Conservation (phyloP, 176 grass and related monocot species). For the Oryza meyeriana region DNA sequence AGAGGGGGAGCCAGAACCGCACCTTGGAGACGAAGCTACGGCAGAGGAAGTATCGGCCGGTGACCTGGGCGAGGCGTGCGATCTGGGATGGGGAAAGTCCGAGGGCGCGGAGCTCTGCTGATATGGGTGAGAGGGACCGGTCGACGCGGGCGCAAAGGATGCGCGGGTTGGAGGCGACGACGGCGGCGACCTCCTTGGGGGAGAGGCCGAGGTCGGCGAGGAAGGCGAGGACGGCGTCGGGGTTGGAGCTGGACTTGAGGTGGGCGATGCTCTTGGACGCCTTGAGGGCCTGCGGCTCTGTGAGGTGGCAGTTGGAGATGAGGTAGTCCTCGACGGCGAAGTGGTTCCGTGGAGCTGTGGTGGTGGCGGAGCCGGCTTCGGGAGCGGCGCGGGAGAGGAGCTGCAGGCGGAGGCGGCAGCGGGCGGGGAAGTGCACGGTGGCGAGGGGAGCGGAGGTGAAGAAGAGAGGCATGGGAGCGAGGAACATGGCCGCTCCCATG, state of each 20-base stretch:
- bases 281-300: constrained; percentile 44
- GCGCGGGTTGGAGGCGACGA: constrained; percentile 48
- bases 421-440: background rate
- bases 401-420: constrained; percentile 5
- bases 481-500: constrained; percentile 11
- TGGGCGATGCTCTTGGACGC: constrained; percentile 50
- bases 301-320: constrained; percentile 41
- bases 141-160: constrained; percentile 55
- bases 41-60: constrained; percentile 48
- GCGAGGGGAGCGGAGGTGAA: constrained; percentile 25
- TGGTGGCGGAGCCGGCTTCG: background rate
- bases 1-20: constrained; percentile 55
- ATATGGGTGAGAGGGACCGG: constrained; percentile 45
- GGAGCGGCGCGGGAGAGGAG: constrained; percentile 14
- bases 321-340: constrained; percentile 54
- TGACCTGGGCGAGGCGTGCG: constrained; percentile 41
- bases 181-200: constrained; percentile 40
- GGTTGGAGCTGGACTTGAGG: constrained; percentile 52
- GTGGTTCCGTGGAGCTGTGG: background rate
- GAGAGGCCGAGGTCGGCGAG: constrained; percentile 41
- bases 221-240: constrained; percentile 52
- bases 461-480: constrained; percentile 46
- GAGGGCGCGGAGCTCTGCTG: constrained; percentile 43
- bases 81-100: constrained; percentile 50
- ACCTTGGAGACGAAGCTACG: constrained; percentile 61